These are phyloP conservation scores for Xylaria flabelliformis DNA, from an alignment of 495 filamentous ascomycete genomes.

Conservation along the genomic window DNA sequence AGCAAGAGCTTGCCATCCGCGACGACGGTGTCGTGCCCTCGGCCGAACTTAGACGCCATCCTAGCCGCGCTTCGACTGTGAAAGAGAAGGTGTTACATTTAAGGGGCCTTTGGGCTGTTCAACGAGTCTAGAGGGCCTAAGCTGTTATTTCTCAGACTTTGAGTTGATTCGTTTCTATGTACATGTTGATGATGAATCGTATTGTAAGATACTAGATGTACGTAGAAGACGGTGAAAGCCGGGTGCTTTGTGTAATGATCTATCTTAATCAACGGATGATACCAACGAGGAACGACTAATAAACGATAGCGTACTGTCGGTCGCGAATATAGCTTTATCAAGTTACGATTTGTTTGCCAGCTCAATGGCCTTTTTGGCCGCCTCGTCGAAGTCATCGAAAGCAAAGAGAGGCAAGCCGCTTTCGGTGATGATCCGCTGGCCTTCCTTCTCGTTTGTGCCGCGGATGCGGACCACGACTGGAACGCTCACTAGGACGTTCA, in stretches of 20 bases:
- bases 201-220: slow-evolving; percentile 6
- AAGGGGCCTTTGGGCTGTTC: slow-evolving; percentile 36
- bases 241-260: not conserved
- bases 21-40: slow-evolving; percentile 31
- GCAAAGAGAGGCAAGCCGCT: slow-evolving; percentile 76
- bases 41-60: slow-evolving; percentile 23
- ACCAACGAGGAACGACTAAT: not conserved
- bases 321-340: not conserved
- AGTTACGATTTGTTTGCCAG: slow-evolving; percentile 52
- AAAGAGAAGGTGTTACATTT: slow-evolving; percentile 25
- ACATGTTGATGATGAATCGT: not conserved
- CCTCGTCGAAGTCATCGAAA: slow-evolving; percentile 84
- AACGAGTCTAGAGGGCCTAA: slow-evolving; percentile 26
- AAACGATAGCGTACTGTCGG: not conserved
- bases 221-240: not conserved
- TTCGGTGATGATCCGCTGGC: slow-evolving; percentile 77
- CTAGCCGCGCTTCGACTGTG: slow-evolving; percentile 24
- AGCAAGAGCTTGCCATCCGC: slow-evolving; percentile 36
- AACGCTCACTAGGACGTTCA: slow-evolving; percentile 50
- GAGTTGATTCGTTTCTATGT: not conserved
- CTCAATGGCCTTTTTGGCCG: slow-evolving; percentile 75
- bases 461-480: slow-evolving; percentile 85
- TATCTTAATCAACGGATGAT: not conserved
- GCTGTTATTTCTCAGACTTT: not conserved
- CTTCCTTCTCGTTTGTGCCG: slow-evolving; percentile 81